These are phyloP conservation scores for Phytophthora melonis DNA, from an alignment of 352 stramenopile genomes.

Conservation along the genomic window DNA sequence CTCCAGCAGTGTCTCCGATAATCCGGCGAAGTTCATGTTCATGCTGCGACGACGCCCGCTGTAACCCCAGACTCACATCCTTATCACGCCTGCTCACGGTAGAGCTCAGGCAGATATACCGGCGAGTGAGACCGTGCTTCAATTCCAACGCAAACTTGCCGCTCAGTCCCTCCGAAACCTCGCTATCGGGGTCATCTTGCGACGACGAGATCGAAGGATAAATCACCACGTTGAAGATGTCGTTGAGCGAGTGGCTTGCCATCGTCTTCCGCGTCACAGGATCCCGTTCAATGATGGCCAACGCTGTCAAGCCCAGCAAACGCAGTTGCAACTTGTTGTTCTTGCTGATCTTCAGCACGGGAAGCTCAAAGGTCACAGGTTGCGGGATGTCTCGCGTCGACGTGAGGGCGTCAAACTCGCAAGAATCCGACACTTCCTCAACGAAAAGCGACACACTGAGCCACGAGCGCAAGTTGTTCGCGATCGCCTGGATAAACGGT, in stretches of 20 bases:
- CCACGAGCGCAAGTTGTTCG: conserved; percentile 89
- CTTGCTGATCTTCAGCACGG: conserved; percentile 89
- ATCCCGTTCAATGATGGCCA: conserved; percentile 80
- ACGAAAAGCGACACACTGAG: conserved; percentile 84
- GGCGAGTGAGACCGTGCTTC: conserved; percentile 82
- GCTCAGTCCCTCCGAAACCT: conserved; percentile 64
- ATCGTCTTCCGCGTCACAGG: conserved; percentile 76
- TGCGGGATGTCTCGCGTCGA: conserved; percentile 83
- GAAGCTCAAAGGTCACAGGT: conserved; percentile 85
- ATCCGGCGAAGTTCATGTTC: conserved; percentile 78
- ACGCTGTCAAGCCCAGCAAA: conserved; percentile 72
- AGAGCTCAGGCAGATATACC: conserved; percentile 76
- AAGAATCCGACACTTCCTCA: conserved; percentile 86
- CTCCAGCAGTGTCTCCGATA: conserved; percentile 75
- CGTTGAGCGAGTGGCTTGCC: conserved; percentile 69
- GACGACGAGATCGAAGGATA: conserved; percentile 84
- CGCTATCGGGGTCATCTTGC: conserved; percentile 49
- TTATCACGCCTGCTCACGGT: conserved; percentile 74
- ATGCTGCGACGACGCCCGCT: conserved; percentile 55
- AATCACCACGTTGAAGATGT: conserved; percentile 91
- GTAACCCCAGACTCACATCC: conserved; percentile 80
- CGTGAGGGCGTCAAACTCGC: conserved; percentile 84
- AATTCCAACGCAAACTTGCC: conserved; percentile 88
- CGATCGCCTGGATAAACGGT: conserved; percentile 88
- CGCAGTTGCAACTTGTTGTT: conserved; percentile 83